Percentiles rank a stretch among this genome's conserved stretches.
phyloP scores from a whole-genome alignment of 352 stramenopile species.

The Pythium periplocum region DNA sequence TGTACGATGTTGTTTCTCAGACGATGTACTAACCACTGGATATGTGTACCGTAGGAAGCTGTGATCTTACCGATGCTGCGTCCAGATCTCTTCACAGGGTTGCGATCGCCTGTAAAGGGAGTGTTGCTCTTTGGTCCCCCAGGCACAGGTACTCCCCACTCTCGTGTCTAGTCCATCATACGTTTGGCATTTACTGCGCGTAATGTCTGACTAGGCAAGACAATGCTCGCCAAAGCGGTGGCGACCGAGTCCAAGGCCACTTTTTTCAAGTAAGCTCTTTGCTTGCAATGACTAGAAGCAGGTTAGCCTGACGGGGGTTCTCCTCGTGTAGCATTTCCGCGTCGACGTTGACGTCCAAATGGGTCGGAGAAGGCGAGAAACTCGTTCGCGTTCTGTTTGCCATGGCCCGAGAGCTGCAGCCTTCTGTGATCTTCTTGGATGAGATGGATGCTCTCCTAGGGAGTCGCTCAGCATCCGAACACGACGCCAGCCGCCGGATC shows the following conservation, averaged over 20 bases:
- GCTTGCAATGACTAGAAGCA: not conserved
- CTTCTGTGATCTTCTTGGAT: conserved; percentile 87
- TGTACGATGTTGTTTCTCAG: too few relatives aligned
- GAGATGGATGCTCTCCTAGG: conserved; percentile 86
- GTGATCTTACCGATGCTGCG: conserved; percentile 81
- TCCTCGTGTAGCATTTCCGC: conserved; percentile 67
- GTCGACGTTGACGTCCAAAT: conserved; percentile 87
- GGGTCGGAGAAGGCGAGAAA: conserved; percentile 92
- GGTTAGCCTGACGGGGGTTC: not conserved
- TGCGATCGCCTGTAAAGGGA: conserved; percentile 59
- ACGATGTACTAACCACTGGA: too few relatives aligned
- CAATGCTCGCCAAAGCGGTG: conserved; percentile 75
- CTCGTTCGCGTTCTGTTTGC: conserved; percentile 91
- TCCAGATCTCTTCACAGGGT: conserved; percentile 78
- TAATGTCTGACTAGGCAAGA: conserved; percentile 50
- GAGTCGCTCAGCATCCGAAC: conserved; percentile 66
- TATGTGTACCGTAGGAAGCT: conserved; percentile 45
- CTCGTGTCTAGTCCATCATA: too few relatives aligned
- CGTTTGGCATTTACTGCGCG: not conserved
- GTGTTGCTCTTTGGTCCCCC: conserved; percentile 80
- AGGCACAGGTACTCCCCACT: conserved; percentile 42
- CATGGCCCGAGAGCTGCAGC: conserved; percentile 82
- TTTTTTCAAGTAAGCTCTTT: conserved; percentile 59
- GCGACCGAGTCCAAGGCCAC: conserved; percentile 79
- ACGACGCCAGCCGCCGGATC: conserved; percentile 81